Evolutionary conservation across 2,329 filamentous ascomycete species (phyloP).

Genomic region (Aspergillus amoenus): DNA sequence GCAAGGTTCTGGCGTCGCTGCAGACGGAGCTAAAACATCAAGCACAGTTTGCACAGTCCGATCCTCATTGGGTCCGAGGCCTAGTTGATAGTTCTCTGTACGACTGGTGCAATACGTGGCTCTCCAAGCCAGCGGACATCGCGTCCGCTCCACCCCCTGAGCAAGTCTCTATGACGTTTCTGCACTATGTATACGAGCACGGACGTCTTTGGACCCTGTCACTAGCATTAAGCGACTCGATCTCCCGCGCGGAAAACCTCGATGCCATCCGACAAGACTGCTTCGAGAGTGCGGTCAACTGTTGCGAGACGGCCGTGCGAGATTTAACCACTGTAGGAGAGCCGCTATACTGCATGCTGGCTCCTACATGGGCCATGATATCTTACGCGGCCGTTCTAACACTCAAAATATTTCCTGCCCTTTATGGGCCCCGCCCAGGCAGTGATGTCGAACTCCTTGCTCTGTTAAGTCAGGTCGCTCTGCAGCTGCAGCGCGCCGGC

Average conservation of each 20-base stretch:
- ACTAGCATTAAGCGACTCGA: conserved; percentile 22
- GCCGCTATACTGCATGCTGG: conserved; percentile 31
- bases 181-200: conserved; percentile 29
- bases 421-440: conserved; percentile 19
- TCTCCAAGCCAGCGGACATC: conserved; percentile 5
- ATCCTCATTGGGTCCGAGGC: conserved; percentile 27
- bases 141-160: conserved; percentile 8
- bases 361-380: conserved; percentile 36
- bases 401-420: conserved; percentile 24
- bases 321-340: conserved; percentile 27
- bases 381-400: conserved; percentile 29
- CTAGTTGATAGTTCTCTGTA: conserved; percentile 23
- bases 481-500: conserved; percentile 28
- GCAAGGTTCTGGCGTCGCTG: conserved; percentile 20
- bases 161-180: conserved; percentile 17
- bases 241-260: conserved; percentile 10
- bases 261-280: conserved; percentile 27
- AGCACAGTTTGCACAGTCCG: conserved; percentile 5
- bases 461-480: conserved; percentile 25
- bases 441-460: conserved; percentile 27
- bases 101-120: conserved; percentile 25
- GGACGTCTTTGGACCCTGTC: conserved; percentile 30
- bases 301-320: conserved; percentile 27
- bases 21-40: conserved; percentile 19
- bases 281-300: conserved; percentile 27